These are phyloP conservation scores for Dendrobium chrysotoxum DNA, from an alignment of 106 monocot species.

Conservation along the genomic window DNA sequence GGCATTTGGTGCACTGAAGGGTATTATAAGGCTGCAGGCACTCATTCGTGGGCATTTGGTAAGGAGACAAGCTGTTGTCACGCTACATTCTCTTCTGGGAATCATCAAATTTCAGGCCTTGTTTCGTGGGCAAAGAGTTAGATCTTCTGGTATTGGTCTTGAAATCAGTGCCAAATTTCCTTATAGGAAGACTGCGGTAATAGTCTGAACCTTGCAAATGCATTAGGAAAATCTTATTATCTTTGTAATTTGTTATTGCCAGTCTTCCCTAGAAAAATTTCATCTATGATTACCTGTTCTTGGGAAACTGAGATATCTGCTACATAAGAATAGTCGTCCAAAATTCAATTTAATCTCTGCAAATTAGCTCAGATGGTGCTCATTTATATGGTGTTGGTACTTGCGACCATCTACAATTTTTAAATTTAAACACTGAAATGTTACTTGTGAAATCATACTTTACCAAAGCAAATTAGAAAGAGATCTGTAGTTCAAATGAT, in stretches of 20 bases:
- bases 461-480: background rate
- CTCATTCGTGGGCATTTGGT: slow-evolving; percentile 87
- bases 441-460: background rate
- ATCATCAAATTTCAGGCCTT: slow-evolving; percentile 71
- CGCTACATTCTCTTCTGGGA: slow-evolving; percentile 43
- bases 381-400: background rate
- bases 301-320: background rate
- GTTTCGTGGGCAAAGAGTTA: slow-evolving; percentile 50
- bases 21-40: slow-evolving; percentile 93
- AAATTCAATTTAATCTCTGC: background rate
- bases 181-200: slow-evolving; percentile 23
- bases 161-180: slow-evolving; percentile 18
- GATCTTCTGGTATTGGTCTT: slow-evolving; percentile 23
- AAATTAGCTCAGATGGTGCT: background rate
- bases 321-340: background rate
- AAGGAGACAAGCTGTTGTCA: slow-evolving; percentile 84
- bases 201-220: background rate
- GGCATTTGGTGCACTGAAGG: slow-evolving; percentile 80
- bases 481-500: background rate
- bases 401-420: background rate
- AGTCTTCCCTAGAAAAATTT: background rate
- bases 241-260: background rate
- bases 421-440: background rate
- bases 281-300: background rate
- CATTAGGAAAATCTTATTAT: background rate